Evolutionary conservation across 2,329 filamentous ascomycete species (phyloP).

Genomic region (Plectosphaerella sp.): DNA sequence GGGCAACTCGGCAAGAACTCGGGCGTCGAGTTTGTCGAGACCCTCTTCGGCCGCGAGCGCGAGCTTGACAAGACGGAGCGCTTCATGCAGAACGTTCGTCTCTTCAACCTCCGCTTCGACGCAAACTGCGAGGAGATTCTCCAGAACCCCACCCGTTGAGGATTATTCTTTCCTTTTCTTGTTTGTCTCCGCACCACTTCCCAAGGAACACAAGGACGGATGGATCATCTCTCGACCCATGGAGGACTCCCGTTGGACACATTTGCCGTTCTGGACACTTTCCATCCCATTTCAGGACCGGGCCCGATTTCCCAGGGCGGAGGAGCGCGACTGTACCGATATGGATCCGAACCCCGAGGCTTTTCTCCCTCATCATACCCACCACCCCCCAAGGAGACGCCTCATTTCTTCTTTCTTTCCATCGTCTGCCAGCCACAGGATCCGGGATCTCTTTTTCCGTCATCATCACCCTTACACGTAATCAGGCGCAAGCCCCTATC

Average conservation of each 20-base stretch:
- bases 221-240: background rate
- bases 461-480: conserved; percentile 10
- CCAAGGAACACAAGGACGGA: conserved; percentile 1
- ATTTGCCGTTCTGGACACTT: background rate
- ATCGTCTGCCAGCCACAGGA: conserved; percentile 5
- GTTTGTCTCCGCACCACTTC: background rate
- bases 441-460: conserved; percentile 9
- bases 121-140: conserved; percentile 93
- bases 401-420: conserved; percentile 6
- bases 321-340: conserved; percentile 12
- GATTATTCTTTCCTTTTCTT: background rate
- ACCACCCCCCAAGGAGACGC: conserved; percentile 1
- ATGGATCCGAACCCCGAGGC: conserved; percentile 9
- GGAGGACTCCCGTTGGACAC: background rate
- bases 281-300: background rate
- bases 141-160: conserved; percentile 50
- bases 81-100: conserved; percentile 81
- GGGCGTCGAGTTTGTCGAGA: conserved; percentile 92
- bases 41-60: conserved; percentile 87
- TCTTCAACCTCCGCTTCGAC: conserved; percentile 93
- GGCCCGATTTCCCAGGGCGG: background rate
- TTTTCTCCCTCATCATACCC: conserved; percentile 1
- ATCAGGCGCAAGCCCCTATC: conserved; percentile 11
- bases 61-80: conserved; percentile 87
- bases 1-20: conserved; percentile 82